Evolutionary conservation across 2,329 filamentous ascomycete species (phyloP), one percentile per base, ranked within the genome.

Genomic region (Paecilomyces sp.): DNA sequence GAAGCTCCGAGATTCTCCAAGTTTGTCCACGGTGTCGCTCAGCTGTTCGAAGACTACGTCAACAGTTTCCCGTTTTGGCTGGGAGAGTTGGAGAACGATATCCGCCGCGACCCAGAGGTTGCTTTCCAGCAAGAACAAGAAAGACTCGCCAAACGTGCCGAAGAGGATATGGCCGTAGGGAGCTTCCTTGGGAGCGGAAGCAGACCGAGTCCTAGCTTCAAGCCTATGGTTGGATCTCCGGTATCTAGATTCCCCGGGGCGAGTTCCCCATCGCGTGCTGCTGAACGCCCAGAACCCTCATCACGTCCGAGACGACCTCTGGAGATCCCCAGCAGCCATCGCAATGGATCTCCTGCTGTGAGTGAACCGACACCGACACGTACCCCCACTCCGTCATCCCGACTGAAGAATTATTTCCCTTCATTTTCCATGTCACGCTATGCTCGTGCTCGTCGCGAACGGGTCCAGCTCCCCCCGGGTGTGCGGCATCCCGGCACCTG

Each of bases 41-140:
- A 88, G 47, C 82, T 99, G 1, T 97, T 97, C 66, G 94, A 97
- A 69, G 91, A 99, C 74, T 86, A 96, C 70, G 92, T 99, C 74
- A 97, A 97, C 77, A 92, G 86, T 63, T 87, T 97, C 69, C 94
- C 94, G 13, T 97, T 97, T 79, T 99, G 94, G 94, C 84, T 97
- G 34, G 88, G 88, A 68, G 90, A 96, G 63, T 82, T 97, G 52
- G 93, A 97, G 71, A 90, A 85, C 33, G 94, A 99, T 71, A 99
- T 99, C 70, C 88, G 93, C 66, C 91, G 90, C 72, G 92, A 97
- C 71, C 94, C 94, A 0, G 90, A 94, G 72, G 84, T 85, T 63
- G 93, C 93, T 0, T 97, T 96, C 71, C 89, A 95, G 64, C 89
- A 94, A 68, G 92, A 97, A 73, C 92, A 96, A 73, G 87, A 93